phyloP scores from a whole-genome alignment of 2,329 filamentous ascomycete species.

The Sporothrix protearum region DNA sequence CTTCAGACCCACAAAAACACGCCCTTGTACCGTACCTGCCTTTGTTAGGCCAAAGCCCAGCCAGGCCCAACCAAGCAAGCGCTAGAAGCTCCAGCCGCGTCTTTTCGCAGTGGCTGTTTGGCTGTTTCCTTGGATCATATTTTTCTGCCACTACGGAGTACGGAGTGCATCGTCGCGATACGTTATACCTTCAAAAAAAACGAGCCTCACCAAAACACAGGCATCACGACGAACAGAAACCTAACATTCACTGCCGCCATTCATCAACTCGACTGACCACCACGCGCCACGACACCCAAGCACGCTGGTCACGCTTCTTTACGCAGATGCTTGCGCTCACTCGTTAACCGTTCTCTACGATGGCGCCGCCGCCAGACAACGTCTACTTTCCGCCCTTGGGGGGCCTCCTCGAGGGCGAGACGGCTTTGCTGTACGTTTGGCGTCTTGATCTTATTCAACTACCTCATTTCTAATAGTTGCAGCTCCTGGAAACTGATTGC shows the following conservation, averaged over 20 bases:
- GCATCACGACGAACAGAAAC: not conserved
- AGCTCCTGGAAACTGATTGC: constrained; percentile 63
- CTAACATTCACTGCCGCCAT: not conserved
- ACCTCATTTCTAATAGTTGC: constrained; percentile 12
- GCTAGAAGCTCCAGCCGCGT: constrained; percentile 27
- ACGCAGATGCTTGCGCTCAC: constrained; percentile 18
- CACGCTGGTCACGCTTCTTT: not conserved
- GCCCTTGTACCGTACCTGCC: constrained; percentile 5
- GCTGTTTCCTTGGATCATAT: constrained; percentile 17
- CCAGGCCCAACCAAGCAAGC: not conserved
- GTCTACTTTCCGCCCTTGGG: constrained; percentile 81
- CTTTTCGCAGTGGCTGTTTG: constrained; percentile 19
- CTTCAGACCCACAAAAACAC: constrained; percentile 22
- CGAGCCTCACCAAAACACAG: not conserved
- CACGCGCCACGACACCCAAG: not conserved
- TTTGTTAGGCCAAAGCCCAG: not conserved
- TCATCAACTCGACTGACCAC: not conserved
- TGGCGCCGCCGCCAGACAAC: constrained; percentile 67
- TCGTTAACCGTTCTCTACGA: constrained; percentile 41
- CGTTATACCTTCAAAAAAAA: constrained; percentile 19
- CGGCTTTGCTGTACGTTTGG: constrained; percentile 68
- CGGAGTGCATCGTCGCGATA: constrained; percentile 18
- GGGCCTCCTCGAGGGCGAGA: constrained; percentile 77
- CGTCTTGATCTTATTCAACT: constrained; percentile 14
- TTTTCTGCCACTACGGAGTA: constrained; percentile 19